Base-by-base conservation (phyloP, 768 basidiomycete genomes). In the Russula vinacea region DNA sequence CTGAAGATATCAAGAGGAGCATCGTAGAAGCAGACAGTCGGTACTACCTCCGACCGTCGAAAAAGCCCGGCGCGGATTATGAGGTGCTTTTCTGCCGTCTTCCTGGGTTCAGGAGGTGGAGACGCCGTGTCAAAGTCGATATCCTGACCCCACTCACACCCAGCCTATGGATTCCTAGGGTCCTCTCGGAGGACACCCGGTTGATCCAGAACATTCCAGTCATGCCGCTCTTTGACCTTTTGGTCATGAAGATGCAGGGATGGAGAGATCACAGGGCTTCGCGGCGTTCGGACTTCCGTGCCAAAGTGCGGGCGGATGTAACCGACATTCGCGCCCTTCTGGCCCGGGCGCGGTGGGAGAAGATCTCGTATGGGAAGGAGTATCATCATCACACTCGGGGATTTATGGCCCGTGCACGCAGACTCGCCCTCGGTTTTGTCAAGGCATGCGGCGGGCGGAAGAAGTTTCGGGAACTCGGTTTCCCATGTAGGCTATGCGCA, bases 231-330 rank as follows among this genome's bases (percentile, higher is more conserved):
- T 65, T 60, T 11, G 44, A 35, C 29, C 64, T 60, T 3, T 22
- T 65, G 8, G 44, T 56, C 5, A 54, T 64, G 53, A 64, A 60
- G 53, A 26, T 54, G 10, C 52, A 60, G n/a, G 64, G 64, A 4
- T 60, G 32, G 58, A 45, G 44, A 13, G 33, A 60, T 24, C 63
- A 60, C n/a, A 29, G n/a, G 6, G 45, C 40, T 9, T 64, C 58
- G 13, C 5, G 14, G 11, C 50, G 52, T 22, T 5, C 16, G 5
- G 58, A 60, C 44, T 60, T 55, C 52, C 51, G 26, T 35, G 58
- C 51, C 35, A 61, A 64, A 54, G 39, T 45, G 11, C 2, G 2
- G 5, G 42, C 7, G n/a, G 63, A 64, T 26, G 17, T 60, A 19
- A 10, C 10, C 33, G 63, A 64, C 29, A 11, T 61, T 33, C 19